phyloP scores from a whole-genome alignment of 2,329 filamentous ascomycete species.

The Mycocentrospora acerina region DNA sequence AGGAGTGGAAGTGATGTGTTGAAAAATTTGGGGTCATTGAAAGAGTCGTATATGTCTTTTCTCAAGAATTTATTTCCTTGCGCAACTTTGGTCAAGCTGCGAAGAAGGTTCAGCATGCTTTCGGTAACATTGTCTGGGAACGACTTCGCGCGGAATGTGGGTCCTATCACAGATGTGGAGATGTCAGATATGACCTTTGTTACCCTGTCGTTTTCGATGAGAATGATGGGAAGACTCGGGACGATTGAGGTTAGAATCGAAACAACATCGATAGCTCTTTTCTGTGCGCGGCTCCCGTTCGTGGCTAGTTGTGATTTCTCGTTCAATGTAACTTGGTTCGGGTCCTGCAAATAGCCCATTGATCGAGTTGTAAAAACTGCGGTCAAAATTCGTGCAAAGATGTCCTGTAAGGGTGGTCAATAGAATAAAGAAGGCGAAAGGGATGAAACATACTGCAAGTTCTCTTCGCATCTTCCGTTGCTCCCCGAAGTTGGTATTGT shows the following conservation, averaged over 20 bases:
- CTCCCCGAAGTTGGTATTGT: conserved; percentile 97
- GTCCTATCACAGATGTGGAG: conserved; percentile 78
- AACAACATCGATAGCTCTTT: conserved; percentile 64
- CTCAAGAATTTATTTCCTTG: conserved; percentile 88
- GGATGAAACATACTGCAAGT: conserved; percentile 66
- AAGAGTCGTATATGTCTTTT: conserved; percentile 87
- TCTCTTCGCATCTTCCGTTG: conserved; percentile 90
- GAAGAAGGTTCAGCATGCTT: conserved; percentile 70
- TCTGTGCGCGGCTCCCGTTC: conserved; percentile 44
- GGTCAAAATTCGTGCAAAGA: conserved; percentile 82
- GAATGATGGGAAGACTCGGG: conserved; percentile 76
- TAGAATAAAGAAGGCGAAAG: conserved; percentile 18
- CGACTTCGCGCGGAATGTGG: conserved; percentile 76
- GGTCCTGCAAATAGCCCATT: conserved; percentile 67
- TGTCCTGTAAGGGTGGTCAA: conserved; percentile 59
- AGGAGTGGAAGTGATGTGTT: conserved; percentile 66
- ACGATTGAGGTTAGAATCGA: conserved; percentile 77
- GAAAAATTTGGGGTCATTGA: conserved; percentile 88
- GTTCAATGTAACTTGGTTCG: conserved; percentile 35
- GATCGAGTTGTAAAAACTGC: conserved; percentile 93
- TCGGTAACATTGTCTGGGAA: conserved; percentile 84
- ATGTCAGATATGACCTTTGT: conserved; percentile 76
- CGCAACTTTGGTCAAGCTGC: conserved; percentile 73
- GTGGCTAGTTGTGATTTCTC: conserved; percentile 23
- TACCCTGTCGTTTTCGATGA: conserved; percentile 84